These are phyloP conservation scores for Leccinum obscurum DNA, from an alignment of 768 basidiomycete species.

Conservation along the genomic window DNA sequence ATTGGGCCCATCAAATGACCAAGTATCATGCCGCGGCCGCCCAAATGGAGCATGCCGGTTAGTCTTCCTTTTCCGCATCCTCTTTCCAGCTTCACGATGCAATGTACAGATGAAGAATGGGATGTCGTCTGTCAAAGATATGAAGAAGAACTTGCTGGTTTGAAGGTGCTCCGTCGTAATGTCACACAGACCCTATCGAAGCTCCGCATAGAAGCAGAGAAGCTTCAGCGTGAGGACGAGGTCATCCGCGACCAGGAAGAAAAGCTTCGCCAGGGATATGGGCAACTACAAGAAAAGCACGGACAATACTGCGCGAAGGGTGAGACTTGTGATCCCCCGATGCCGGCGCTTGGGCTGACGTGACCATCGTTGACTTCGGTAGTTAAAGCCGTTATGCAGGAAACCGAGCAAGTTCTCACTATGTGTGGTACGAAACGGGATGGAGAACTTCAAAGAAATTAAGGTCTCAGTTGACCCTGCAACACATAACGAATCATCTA, in stretches of 20 bases:
- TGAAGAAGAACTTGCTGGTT: conserved; percentile 59
- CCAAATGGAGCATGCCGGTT: conserved; percentile 42
- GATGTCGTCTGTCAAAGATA: conserved; percentile 56
- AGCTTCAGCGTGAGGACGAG: conserved; percentile 41
- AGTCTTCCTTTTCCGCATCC: conserved; percentile 12
- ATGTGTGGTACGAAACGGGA: conserved; percentile 48
- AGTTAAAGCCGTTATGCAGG: conserved; percentile 45
- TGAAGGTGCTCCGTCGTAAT: conserved; percentile 56
- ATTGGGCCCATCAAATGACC: conserved; percentile 55
- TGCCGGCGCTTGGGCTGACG: conserved; percentile 6
- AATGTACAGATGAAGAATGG: conserved; percentile 54
- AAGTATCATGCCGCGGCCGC: conserved; percentile 44
- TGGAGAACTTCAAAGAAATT: conserved; percentile 17
- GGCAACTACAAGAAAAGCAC: conserved; percentile 43
- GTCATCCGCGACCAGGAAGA: conserved; percentile 43
- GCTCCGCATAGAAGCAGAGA: conserved; percentile 41
- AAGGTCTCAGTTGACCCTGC: not conserved
- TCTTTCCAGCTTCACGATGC: conserved; percentile 1
- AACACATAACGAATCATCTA: not conserved
- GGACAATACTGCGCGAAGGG: conserved; percentile 43
- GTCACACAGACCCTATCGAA: conserved; percentile 44
- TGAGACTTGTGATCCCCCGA: conserved; percentile 17
- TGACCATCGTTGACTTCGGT: conserved; percentile 1
- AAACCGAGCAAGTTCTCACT: conserved; percentile 44
- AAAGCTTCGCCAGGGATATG: conserved; percentile 38